Base-by-base conservation (phyloP, 768 basidiomycete genomes). In the Xerocomus brunneocitrinus region DNA sequence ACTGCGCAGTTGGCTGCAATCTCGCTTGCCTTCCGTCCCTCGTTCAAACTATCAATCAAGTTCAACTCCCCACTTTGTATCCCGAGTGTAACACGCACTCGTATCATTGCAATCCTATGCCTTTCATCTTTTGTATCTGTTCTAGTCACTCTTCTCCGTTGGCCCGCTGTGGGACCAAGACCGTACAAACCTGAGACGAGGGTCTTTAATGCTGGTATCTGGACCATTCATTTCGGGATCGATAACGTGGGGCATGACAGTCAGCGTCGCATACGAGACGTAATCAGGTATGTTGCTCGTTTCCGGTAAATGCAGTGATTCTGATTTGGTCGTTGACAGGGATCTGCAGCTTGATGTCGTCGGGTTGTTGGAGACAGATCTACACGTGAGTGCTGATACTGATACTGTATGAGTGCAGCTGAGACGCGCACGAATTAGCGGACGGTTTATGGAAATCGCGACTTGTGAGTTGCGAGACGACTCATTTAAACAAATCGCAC, bases 181-280 rank as follows among this genome's bases (percentile, higher is more conserved):
- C 84, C 89, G 3, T 83, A 81, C 69, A 82, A 82, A 50, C 71
- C 82, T 27, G 82, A 80, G 3, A 76, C 83, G 14, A 74, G 87
- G 30, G 76, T 89, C n/a, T 73, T 93, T 40, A 85, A 83, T 19
- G 84, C 87, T 5, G 92, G 89, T 3, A 91, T 95, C 28, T 95
- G 91, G 92, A 91, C 93, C 0, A 77, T 95, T 25, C 93, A 95
- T 67, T 95, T 95, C 64, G 93, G 93, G 0, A 74, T 85, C 19
- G 69, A 69, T 50, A 72, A 69, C 16, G 59, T 50, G 27, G 69
- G 70, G n/a, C 64, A 66, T 39, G 68, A 71, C 42, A 70, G 69
- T 48, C 68, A 71, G 36, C 68, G 65, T 34, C 68, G 63, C 30
- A 65, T 69, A 43, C 67, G 69, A 36, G 69, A 69, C 16, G 56